phyloP scores from a whole-genome alignment of 495 filamentous ascomycete species.

The Hypomontagnella monticulosa region DNA sequence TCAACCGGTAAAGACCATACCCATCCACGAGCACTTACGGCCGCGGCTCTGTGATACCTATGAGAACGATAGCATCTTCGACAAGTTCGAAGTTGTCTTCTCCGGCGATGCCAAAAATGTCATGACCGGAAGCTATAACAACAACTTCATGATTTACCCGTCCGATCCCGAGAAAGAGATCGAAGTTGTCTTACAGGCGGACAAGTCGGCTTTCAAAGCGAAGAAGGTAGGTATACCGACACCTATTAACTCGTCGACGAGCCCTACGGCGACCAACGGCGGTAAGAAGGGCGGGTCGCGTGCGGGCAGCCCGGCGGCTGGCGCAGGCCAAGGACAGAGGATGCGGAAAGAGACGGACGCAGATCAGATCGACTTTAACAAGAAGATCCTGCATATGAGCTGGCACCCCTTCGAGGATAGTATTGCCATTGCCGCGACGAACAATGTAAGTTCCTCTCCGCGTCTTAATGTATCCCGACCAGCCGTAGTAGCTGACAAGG shows the following conservation, averaged over 20 bases:
- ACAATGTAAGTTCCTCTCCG: constrained; percentile 79
- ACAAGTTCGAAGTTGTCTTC: constrained; percentile 99
- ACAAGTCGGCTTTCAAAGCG: constrained; percentile 99
- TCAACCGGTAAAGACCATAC: constrained; percentile 96
- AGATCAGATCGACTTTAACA: constrained; percentile 99
- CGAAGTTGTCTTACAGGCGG: constrained; percentile 95
- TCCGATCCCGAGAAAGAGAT: constrained; percentile 95
- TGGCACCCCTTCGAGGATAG: constrained; percentile 99
- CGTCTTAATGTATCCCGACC: background rate
- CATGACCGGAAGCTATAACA: constrained; percentile 99
- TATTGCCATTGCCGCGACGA: constrained; percentile 98
- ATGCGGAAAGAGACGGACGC: constrained; percentile 99
- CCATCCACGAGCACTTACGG: constrained; percentile 96
- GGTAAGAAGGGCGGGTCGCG: constrained; percentile 86
- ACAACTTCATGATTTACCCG: constrained; percentile 99
- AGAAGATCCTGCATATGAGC: constrained; percentile 99
- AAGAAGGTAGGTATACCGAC: constrained; percentile 99
- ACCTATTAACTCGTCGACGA: constrained; percentile 85
- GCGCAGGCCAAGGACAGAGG: constrained; percentile 81
- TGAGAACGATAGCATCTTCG: constrained; percentile 99
- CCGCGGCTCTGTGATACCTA: constrained; percentile 97
- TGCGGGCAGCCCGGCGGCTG: constrained; percentile 88
- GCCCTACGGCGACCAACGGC: constrained; percentile 71
- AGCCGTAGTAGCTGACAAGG: constrained; percentile 33
- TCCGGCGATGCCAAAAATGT: constrained; percentile 98